Conservation (phyloP, 441 rosid species). For the Viola pubescens region DNA sequence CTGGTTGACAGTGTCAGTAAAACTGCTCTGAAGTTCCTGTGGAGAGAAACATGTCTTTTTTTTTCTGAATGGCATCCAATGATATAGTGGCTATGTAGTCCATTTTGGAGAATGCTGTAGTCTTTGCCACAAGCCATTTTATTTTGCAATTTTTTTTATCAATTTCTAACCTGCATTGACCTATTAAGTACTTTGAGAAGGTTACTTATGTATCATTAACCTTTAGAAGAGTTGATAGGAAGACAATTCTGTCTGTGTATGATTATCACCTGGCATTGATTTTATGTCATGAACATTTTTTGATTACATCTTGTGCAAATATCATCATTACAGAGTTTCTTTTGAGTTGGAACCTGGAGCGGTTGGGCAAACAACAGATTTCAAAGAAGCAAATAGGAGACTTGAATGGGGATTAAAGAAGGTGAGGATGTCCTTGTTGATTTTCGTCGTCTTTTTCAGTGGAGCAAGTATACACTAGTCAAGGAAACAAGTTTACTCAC, state of each 20-base stretch:
- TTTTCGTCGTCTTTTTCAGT: background rate
- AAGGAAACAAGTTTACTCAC: constrained; percentile 14
- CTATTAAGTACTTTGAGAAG: background rate
- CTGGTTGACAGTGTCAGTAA: too few relatives aligned
- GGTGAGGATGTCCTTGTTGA: constrained; percentile 28
- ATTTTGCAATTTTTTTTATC: background rate
- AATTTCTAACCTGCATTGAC: too few relatives aligned
- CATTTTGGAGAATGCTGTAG: background rate
- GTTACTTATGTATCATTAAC: background rate
- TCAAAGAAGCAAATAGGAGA: constrained; percentile 76
- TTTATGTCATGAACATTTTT: constrained; percentile 1
- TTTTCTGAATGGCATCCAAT: background rate
- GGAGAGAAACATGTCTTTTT: background rate
- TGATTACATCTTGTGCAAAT: background rate
- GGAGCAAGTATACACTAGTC: constrained; percentile 10
- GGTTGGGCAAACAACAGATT: constrained; percentile 81
- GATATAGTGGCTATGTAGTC: background rate
- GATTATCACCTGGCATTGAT: background rate
- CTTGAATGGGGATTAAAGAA: constrained; percentile 93
- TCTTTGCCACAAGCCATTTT: background rate
- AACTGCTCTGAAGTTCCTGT: too few relatives aligned
- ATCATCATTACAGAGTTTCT: constrained; percentile 47
- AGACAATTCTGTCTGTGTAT: background rate
- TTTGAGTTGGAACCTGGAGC: constrained; percentile 86
- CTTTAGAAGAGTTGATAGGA: background rate